These are phyloP conservation scores for Leishmania gerbilli DNA, from an alignment of 208 protist genomes.

Conservation along the genomic window DNA sequence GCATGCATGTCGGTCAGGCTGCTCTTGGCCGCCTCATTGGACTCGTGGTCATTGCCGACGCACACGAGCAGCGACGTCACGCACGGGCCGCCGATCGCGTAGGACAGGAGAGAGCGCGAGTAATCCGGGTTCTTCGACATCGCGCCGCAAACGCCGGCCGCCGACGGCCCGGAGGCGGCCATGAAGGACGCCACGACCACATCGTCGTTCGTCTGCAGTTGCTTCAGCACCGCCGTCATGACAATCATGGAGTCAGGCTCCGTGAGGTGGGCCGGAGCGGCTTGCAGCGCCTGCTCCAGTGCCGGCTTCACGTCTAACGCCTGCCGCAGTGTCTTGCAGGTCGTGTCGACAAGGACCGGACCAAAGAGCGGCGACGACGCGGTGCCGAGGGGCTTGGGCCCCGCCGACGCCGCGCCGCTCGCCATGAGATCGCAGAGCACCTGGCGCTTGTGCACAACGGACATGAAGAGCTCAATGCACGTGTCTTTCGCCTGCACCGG, in stretches of 20 bases:
- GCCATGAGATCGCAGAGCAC: constrained; percentile 55
- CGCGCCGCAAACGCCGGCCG: constrained; percentile 33
- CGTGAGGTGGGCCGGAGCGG: constrained; percentile 17
- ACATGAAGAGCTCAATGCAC: constrained; percentile 53
- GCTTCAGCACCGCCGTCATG: constrained; percentile 51
- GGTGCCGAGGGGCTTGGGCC: constrained; percentile 33
- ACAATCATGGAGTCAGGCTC: constrained; percentile 40
- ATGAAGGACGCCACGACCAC: constrained; percentile 54
- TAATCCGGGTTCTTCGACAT: constrained; percentile 41
- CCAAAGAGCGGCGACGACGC: constrained; percentile 62
- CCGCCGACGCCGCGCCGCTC: constrained; percentile 5
- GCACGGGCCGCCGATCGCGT: constrained; percentile 57
- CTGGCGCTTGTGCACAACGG: constrained; percentile 46
- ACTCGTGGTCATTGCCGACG: constrained; percentile 31
- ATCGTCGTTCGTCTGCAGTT: constrained; percentile 37
- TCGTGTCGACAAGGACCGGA: constrained; percentile 31
- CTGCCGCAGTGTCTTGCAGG: constrained; percentile 18
- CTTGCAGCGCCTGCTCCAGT: constrained; percentile 32
- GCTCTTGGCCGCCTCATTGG: constrained; percentile 19
- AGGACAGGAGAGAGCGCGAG: constrained; percentile 54
- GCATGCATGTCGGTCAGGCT: constrained; percentile 31
- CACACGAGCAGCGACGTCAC: constrained; percentile 42
- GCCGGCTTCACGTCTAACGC: constrained; percentile 18
- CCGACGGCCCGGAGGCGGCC: constrained; percentile 25
- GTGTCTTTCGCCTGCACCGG: constrained; percentile 17